phyloP scores from a whole-genome alignment of 2,329 filamentous ascomycete genomes.

The Aspergillus oerlinghausenensis region DNA sequence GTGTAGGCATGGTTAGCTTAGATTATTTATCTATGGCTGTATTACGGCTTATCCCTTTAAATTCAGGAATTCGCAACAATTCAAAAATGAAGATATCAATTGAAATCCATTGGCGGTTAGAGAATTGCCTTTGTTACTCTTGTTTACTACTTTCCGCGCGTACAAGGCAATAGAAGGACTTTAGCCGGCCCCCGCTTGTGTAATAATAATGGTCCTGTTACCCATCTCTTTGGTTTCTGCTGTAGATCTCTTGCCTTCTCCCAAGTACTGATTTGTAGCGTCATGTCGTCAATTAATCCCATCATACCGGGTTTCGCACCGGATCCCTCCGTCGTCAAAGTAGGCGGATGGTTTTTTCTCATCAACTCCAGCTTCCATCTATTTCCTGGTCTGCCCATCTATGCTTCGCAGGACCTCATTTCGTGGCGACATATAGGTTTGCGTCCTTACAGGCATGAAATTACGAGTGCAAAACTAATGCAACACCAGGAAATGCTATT shows the following conservation, averaged over 20 bases:
- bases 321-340: conserved; percentile 12
- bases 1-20: no score
- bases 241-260: no score
- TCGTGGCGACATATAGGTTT: conserved; percentile 28
- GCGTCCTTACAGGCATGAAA: not conserved
- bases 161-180: not conserved
- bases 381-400: conserved; percentile 61
- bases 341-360: conserved; percentile 20
- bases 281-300: conserved; percentile 8
- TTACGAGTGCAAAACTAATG: not conserved
- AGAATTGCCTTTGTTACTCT: no score
- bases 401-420: conserved; percentile 32
- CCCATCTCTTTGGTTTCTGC: no score
- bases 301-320: conserved; percentile 16
- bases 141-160: no score
- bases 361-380: conserved; percentile 68
- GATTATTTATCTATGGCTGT: no score
- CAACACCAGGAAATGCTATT: conserved; percentile 17
- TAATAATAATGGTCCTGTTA: no score
- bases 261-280: not conserved
- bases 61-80: no score
- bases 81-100: no score
- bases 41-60: no score
- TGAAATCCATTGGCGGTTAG: no score
- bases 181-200: not conserved